Evolutionary conservation across 2,329 filamentous ascomycete genomes (phyloP).

Genomic region (Monilinia fructigena): DNA sequence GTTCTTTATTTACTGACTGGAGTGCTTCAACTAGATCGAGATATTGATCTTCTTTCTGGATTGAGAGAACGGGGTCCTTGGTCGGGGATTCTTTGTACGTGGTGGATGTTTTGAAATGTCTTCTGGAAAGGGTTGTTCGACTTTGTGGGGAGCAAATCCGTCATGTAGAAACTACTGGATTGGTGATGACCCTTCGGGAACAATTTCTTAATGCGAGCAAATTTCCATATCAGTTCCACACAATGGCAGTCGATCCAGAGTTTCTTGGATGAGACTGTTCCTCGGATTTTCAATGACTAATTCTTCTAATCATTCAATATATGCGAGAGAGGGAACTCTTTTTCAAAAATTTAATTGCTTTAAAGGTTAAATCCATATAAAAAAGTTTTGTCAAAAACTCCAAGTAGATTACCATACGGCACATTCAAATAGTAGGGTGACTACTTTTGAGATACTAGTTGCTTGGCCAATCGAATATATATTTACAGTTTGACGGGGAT

Average conservation of each 20-base stretch:
- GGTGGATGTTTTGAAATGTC: conserved; percentile 38
- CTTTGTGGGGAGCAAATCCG: conserved; percentile 31
- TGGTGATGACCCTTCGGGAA: conserved; percentile 35
- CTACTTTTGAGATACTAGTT: too few relatives aligned
- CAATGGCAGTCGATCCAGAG: too few relatives aligned
- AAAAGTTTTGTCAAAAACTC: too few relatives aligned
- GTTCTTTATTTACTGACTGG: conserved; percentile 41
- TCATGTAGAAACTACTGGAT: conserved; percentile 1
- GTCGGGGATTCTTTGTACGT: conserved; percentile 39
- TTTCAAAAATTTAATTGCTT: too few relatives aligned
- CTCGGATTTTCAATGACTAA: too few relatives aligned
- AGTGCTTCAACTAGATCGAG: conserved; percentile 42
- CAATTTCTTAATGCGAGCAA: conserved; percentile 39
- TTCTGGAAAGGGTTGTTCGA: conserved; percentile 38
- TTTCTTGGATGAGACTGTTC: too few relatives aligned
- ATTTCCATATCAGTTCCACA: background rate
- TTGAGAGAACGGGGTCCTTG: conserved; percentile 37
- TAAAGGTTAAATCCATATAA: too few relatives aligned
- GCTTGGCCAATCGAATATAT: too few relatives aligned
- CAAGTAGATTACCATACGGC: too few relatives aligned
- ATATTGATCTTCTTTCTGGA: conserved; percentile 42
- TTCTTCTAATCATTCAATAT: too few relatives aligned
- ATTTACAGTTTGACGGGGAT: conserved; percentile 43
- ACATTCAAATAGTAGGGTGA: too few relatives aligned
- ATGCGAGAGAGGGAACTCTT: too few relatives aligned